Conservation (phyloP, 805 yeast genomes). For the Saturnispora silvae region DNA sequence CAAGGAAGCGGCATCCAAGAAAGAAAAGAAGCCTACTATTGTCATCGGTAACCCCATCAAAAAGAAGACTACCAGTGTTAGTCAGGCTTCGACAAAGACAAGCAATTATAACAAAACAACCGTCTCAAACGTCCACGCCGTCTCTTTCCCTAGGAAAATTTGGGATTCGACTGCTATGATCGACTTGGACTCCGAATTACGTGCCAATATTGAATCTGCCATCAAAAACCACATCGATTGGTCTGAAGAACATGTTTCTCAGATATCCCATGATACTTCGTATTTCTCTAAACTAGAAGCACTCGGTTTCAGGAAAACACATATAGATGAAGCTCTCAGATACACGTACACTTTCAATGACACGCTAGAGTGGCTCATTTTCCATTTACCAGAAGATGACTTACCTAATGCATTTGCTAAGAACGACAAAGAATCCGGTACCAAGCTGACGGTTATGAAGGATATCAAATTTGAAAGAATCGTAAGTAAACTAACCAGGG, state of each 20-base stretch:
- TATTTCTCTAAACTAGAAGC: slow-evolving; percentile 16
- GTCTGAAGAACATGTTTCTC: slow-evolving; percentile 26
- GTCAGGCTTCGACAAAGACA: neutral
- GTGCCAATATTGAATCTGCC: slow-evolving; percentile 52
- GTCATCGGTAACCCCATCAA: slow-evolving; percentile 21
- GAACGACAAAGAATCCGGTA: slow-evolving; percentile 44
- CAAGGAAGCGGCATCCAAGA: slow-evolving; percentile 38
- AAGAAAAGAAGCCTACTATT: slow-evolving; percentile 37
- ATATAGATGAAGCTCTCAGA: slow-evolving; percentile 59
- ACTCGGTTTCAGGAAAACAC: slow-evolving; percentile 62
- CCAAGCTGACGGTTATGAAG: slow-evolving; percentile 43
- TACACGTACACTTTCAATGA: slow-evolving; percentile 42
- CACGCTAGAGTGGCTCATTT: slow-evolving; percentile 65
- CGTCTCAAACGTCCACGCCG: slow-evolving; percentile 5
- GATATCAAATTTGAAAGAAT: slow-evolving; percentile 47
- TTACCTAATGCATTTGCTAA: slow-evolving; percentile 58
- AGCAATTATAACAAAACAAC: slow-evolving; percentile 5
- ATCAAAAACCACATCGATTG: slow-evolving; percentile 50
- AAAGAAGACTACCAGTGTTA: neutral
- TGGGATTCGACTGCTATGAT: slow-evolving; percentile 67
- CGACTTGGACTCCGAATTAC: slow-evolving; percentile 52
- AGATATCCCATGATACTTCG: slow-evolving; percentile 9
- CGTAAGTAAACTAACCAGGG: slow-evolving; percentile 45
- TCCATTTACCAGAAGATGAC: slow-evolving; percentile 92
- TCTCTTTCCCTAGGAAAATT: slow-evolving; percentile 38